Base-by-base conservation (phyloP, 2,329 filamentous ascomycete genomes). In the Stachybotrys chartarum region DNA sequence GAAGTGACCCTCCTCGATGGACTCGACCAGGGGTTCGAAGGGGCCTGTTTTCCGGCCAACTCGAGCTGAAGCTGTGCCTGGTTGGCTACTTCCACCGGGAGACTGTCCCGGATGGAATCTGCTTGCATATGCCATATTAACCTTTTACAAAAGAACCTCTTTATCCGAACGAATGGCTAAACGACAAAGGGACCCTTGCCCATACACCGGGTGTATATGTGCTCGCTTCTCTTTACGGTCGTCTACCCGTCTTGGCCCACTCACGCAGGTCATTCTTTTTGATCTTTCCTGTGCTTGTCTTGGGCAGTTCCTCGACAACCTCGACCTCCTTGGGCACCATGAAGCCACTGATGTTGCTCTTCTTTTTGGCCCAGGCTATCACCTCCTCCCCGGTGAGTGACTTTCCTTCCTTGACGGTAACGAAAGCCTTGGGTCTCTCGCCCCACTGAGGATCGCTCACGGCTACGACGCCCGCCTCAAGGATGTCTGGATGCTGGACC, bases 211-310 rank as follows among this genome's bases (percentile, higher is more conserved):
- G 35, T 10, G 35, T 14, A 10, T 10, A 5, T 42, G 35, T 14
- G 35, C 14, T 14, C 35, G n/a, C 47, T 18, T 50, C 30, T 45
- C 54, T 17, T 24, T 54, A 59, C 18, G 54, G 53, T 51, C 63
- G 62, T 49, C 55, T 60, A 5, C 64, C 63, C 24, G 61, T 61
- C 61, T 68, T 70, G 3, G 88, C 89, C 93, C 92, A 96, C 62
- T 90, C 87, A 57, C 94, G 78, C 55, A 99, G 72, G 7, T 96
- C 83, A 65, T 96, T 97, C 83, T 99, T 99, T 81, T 91, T 87
- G 57, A 97, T 81, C 80, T 99, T 99, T 3, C 94, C 94, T 1
- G 94, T 99, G 70, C 89, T 94, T 31, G 94, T 99, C 81, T 99
- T 99, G 10, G 94, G 94, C 60, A 99, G 76, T 70, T 97, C 92